phyloP scores from a whole-genome alignment of 75 land plant genomes.

The Sequoiadendron giganteum region DNA sequence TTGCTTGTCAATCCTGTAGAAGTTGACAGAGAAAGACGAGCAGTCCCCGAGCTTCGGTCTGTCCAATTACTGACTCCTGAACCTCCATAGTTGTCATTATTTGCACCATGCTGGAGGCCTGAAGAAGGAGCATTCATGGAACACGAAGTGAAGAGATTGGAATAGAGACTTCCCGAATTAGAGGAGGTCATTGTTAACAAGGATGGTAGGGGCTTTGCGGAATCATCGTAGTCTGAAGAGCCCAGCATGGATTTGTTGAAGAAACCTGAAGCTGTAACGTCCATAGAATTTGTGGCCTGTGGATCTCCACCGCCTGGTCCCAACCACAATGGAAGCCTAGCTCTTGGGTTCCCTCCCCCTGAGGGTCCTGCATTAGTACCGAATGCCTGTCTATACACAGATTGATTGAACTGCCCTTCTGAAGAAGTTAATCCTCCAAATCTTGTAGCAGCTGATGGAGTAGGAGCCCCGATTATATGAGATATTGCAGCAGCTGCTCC shows the following conservation, averaged over 20 bases:
- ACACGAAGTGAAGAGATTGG: conserved; percentile 24
- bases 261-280: background rate
- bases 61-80: background rate
- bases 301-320: conserved; percentile 21
- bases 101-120: background rate
- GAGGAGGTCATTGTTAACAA: conserved; percentile 22
- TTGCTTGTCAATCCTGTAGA: conserved; percentile 26
- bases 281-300: background rate
- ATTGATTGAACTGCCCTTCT: background rate
- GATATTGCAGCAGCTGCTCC: background rate
- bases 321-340: conserved; percentile 34
- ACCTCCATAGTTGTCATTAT: background rate
- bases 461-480: background rate
- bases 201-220: background rate
- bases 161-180: conserved; percentile 23
- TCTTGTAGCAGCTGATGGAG: background rate
- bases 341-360: conserved; percentile 4
- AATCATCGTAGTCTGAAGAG: background rate
- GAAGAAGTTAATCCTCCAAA: background rate
- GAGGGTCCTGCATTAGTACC: background rate
- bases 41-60: conserved; percentile 18
- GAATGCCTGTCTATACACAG: background rate
- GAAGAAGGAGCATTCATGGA: conserved; percentile 4
- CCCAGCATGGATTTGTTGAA: conserved; percentile 6
- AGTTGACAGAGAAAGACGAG: conserved; percentile 32